These are phyloP conservation scores for Suillus placidus DNA, from an alignment of 768 basidiomycete genomes.

Conservation along the genomic window DNA sequence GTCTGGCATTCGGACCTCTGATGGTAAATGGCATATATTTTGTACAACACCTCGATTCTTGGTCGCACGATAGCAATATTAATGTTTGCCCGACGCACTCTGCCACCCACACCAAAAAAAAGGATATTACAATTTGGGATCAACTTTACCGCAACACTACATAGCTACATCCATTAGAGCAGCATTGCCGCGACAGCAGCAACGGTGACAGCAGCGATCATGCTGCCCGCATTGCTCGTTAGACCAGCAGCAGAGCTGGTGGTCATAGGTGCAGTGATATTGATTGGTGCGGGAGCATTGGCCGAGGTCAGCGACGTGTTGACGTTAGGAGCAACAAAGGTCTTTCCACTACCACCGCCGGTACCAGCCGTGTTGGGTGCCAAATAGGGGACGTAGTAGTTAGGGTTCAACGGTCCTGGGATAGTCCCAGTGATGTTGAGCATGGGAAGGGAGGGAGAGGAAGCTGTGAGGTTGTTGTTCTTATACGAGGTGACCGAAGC, in stretches of 20 bases:
- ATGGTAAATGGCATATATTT: background rate
- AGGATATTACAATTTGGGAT: background rate
- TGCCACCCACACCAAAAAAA: background rate
- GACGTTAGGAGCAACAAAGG: constrained; percentile 39
- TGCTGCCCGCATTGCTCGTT: background rate
- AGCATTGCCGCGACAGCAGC: background rate
- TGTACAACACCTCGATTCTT: background rate
- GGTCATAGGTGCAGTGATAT: constrained; percentile 36
- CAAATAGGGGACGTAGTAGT: constrained; percentile 44
- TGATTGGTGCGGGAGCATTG: constrained; percentile 41
- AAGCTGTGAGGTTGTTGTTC: constrained; percentile 40
- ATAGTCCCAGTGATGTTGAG: constrained; percentile 45
- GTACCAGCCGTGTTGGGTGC: constrained; percentile 43
- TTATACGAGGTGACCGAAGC: constrained; percentile 48
- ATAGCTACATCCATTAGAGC: background rate
- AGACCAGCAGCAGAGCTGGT: background rate
- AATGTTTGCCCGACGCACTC: background rate
- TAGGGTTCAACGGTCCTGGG: constrained; percentile 47
- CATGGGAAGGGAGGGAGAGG: constrained; percentile 29
- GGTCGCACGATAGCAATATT: background rate
- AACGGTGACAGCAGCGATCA: background rate
- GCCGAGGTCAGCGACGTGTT: constrained; percentile 38
- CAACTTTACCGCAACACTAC: background rate
- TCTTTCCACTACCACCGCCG: constrained; percentile 46
- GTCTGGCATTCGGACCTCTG: background rate